A percentile compares a stretch with the other conserved stretches of the same genome.
These are phyloP conservation scores for Cucumis variabilis DNA, from an alignment of 331 rosid genomes.

Conservation along the genomic window DNA sequence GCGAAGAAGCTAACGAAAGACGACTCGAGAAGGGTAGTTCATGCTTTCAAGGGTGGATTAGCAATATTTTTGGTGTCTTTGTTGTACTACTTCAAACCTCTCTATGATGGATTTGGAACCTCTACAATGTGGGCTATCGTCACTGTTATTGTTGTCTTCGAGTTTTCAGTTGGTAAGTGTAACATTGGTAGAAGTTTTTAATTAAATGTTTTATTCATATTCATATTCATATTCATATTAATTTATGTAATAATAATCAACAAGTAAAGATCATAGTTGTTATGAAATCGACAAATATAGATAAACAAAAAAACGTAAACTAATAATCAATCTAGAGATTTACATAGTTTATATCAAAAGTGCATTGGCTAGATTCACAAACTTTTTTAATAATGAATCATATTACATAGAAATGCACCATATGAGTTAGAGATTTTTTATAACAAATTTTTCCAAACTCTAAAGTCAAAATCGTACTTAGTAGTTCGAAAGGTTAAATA, in stretches of 20 bases:
- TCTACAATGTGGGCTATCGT: conserved; percentile 64
- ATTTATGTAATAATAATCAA: background rate
- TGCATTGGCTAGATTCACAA: too few species aligned
- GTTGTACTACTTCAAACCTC: conserved; percentile 49
- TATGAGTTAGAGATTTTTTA: too few species aligned
- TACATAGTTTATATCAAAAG: too few species aligned
- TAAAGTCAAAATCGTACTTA: too few species aligned
- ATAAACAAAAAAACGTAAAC: too few species aligned
- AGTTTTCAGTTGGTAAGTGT: conserved; percentile 57
- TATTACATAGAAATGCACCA: too few species aligned
- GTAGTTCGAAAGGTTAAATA: too few species aligned
- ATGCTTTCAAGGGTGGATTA: conserved; percentile 54
- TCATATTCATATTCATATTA: background rate
- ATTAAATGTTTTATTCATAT: background rate
- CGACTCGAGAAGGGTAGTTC: conserved; percentile 63
- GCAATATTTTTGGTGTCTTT: conserved; percentile 50
- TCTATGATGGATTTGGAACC: conserved; percentile 46
- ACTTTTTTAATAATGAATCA: too few species aligned
- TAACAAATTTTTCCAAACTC: too few species aligned
- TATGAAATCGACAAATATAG: too few species aligned
- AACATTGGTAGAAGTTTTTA: background rate
- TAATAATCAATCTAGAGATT: too few species aligned
- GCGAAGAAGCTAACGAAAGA: conserved; percentile 27
- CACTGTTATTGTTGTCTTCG: conserved; percentile 51
- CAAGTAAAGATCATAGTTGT: too few species aligned